Percentiles rank a stretch among this genome's conserved stretches.
Conservation (phyloP, 371 early-diverging fungal species). For the Lichtheimia ornata region DNA sequence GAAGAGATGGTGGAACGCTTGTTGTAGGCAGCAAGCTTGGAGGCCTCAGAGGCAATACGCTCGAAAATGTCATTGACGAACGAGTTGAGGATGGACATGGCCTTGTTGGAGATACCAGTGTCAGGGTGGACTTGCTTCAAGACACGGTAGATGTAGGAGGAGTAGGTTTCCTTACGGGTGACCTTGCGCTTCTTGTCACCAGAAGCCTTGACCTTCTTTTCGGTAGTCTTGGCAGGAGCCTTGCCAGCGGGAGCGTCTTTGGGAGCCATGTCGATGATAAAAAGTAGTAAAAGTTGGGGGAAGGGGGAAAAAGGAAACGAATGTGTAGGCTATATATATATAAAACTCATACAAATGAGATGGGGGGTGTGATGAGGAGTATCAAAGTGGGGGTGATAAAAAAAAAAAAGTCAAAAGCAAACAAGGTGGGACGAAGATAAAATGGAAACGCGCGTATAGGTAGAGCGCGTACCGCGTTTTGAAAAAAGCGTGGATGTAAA, state of each 20-base stretch:
- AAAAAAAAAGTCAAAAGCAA: neutral
- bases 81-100: constrained; percentile 98
- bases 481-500: neutral
- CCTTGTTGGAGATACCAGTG: constrained; percentile 97
- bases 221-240: constrained; percentile 68
- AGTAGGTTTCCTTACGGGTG: constrained; percentile 83
- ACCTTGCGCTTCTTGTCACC: constrained; percentile 68
- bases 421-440: constrained; percentile 11
- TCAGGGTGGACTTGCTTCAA: constrained; percentile 94
- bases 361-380: neutral
- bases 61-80: constrained; percentile 98
- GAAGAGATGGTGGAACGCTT: constrained; percentile 94
- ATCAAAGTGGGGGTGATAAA: neutral
- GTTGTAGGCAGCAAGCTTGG: constrained; percentile 91
- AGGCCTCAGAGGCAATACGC: constrained; percentile 84
- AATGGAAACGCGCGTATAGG: constrained; percentile 1
- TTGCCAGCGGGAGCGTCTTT: constrained; percentile 63
- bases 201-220: constrained; percentile 44
- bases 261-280: constrained; percentile 39
- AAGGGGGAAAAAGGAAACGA: neutral
- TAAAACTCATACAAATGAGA: neutral
- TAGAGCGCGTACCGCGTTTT: neutral
- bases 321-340: neutral
- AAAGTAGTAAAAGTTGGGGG: constrained; percentile 20
- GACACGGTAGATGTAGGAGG: constrained; percentile 92